phyloP scores from a whole-genome alignment of 2,329 filamentous ascomycete species.

The Zarea fungicola region DNA sequence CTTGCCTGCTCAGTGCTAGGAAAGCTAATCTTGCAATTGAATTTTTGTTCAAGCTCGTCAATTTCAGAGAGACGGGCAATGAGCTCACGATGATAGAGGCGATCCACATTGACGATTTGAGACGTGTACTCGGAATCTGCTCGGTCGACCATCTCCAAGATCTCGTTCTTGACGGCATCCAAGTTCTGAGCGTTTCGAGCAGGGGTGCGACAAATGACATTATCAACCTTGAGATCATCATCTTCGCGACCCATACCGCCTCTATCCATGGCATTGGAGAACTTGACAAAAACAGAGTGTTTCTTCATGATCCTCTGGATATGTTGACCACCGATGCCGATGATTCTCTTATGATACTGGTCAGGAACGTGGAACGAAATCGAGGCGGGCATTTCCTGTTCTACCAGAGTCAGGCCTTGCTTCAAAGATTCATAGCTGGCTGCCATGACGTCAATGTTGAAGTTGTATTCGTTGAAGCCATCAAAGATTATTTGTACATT shows the following conservation, averaged over 20 bases:
- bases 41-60: conserved; percentile 95
- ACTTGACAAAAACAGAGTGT: conserved; percentile 99
- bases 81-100: conserved; percentile 90
- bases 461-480: conserved; percentile 99
- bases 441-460: conserved; percentile 97
- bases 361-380: conserved; percentile 99
- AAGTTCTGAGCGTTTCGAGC: conserved; percentile 95
- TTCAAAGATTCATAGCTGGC: conserved; percentile 91
- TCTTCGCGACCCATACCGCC: conserved; percentile 90
- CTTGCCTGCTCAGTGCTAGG: conserved; percentile 96
- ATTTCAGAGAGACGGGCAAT: conserved; percentile 84
- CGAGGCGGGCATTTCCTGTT: conserved; percentile 98
- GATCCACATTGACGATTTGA: conserved; percentile 88
- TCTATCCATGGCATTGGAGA: conserved; percentile 97
- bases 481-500: conserved; percentile 99
- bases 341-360: conserved; percentile 99
- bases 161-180: conserved; percentile 96
- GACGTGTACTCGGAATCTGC: conserved; percentile 97
- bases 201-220: conserved; percentile 96
- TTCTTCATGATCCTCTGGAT: conserved; percentile 99
- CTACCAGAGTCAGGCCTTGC: conserved; percentile 84
- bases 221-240: conserved; percentile 97
- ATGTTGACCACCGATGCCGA: conserved; percentile 95
- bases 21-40: conserved; percentile 99
- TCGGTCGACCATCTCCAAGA: conserved; percentile 98